Percentiles rank a stretch among this genome's conserved stretches.
Conservation (phyloP, 225 moss, liverwort and hornwort species). For the Marchantia paleacea region DNA sequence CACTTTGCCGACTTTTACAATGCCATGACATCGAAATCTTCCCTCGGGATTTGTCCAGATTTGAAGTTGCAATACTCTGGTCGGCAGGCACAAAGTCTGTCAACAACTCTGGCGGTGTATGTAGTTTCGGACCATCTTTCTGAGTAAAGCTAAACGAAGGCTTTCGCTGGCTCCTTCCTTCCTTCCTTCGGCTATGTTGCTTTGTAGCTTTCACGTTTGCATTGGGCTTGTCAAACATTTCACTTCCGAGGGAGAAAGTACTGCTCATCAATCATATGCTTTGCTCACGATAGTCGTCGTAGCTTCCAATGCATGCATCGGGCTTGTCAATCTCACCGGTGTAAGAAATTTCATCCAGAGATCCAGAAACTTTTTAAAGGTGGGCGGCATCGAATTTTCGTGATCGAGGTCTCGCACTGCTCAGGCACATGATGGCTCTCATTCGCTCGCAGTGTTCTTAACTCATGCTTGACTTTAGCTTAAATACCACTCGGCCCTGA, state of each 20-base stretch:
- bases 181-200: neutral
- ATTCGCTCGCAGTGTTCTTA: no score
- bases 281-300: neutral
- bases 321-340: neutral
- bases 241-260: neutral
- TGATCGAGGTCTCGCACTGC: neutral
- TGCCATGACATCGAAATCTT: neutral
- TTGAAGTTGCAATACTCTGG: neutral
- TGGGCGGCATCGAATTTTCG: neutral
- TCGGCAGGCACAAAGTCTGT: neutral
- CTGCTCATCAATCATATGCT: neutral
- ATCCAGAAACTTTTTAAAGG: neutral
- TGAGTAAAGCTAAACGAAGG: neutral
- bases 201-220: neutral
- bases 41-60: slow-evolving; percentile 1
- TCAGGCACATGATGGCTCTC: neutral
- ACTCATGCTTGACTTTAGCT: neutral
- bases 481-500: neutral
- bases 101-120: neutral
- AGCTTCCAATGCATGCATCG: neutral
- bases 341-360: neutral
- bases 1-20: neutral
- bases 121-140: neutral
- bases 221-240: neutral
- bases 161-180: neutral